Conservation (phyloP, 106 monocot species). For the Allium fistulosum region DNA sequence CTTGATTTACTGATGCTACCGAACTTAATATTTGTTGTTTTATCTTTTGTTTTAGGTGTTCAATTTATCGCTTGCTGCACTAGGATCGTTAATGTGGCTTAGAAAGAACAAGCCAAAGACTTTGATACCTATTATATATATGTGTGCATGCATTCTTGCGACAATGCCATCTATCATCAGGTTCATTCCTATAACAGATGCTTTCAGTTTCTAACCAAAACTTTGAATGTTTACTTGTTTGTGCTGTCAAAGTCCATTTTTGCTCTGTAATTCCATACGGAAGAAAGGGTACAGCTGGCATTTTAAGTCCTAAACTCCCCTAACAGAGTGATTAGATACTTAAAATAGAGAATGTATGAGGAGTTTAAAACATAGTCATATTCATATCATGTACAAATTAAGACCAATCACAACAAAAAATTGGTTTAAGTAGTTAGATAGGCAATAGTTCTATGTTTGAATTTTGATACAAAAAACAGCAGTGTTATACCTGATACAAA, state of each 20-base stretch:
- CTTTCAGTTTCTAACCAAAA: neutral
- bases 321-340: too few species aligned
- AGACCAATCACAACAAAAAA: too few species aligned
- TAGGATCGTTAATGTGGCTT: constrained; percentile 97
- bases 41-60: constrained; percentile 43
- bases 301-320: neutral
- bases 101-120: constrained; percentile 93
- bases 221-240: neutral
- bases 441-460: too few species aligned
- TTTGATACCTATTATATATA: constrained; percentile 83
- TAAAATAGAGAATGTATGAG: too few species aligned
- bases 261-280: neutral
- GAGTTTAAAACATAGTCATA: too few species aligned
- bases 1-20: too few species aligned
- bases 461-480: too few species aligned
- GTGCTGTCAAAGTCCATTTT: neutral
- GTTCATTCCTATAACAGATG: constrained; percentile 16
- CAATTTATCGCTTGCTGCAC: constrained; percentile 80
- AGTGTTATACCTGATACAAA: too few species aligned
- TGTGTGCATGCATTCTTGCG: constrained; percentile 70
- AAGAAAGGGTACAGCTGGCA: neutral
- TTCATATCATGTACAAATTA: too few species aligned
- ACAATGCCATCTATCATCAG: constrained; percentile 93
- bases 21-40: too few species aligned
- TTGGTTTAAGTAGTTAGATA: too few species aligned